Evolutionary conservation across 441 rosid species (phyloP).

Genomic region (Erysimum cheiri): DNA sequence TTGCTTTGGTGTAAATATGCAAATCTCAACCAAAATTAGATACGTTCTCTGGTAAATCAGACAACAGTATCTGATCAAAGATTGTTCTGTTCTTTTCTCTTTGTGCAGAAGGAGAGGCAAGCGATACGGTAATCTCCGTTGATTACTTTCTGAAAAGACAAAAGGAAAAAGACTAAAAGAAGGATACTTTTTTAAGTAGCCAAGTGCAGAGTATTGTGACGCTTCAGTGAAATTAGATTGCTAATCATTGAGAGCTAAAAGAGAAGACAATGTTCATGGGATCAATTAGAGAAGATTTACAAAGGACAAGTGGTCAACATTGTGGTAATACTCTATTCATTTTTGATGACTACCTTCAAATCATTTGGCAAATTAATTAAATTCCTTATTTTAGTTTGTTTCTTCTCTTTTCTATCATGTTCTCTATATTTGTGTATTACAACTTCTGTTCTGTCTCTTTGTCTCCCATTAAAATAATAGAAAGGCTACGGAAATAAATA

Average conservation of each 20-base stretch:
- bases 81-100: constrained; percentile 29
- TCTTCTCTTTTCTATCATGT: constrained; percentile 31
- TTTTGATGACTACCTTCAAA: constrained; percentile 27
- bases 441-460: constrained; percentile 33
- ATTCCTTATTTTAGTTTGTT: background rate
- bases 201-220: constrained; percentile 44
- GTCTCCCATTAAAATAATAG: constrained; percentile 33
- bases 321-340: constrained; percentile 29
- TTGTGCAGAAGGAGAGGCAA: constrained; percentile 3
- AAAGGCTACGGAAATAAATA: constrained; percentile 13
- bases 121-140: constrained; percentile 6
- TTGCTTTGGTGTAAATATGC: background rate
- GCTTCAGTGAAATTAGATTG: constrained; percentile 35
- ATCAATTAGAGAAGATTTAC: constrained; percentile 42
- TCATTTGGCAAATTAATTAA: constrained; percentile 23
- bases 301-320: constrained; percentile 45
- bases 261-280: constrained; percentile 35
- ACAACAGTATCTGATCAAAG: constrained; percentile 37
- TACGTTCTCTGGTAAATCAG: constrained; percentile 29
- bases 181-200: constrained; percentile 21
- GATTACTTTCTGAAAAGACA: constrained; percentile 14
- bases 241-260: constrained; percentile 33
- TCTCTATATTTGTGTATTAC: constrained; percentile 23
- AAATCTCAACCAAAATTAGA: constrained; percentile 27
- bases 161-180: constrained; percentile 18